Evolutionary conservation across 116 monocot genomes (phyloP), one percentile per base, ranked within the genome.

Genomic region (Iris pallida): DNA sequence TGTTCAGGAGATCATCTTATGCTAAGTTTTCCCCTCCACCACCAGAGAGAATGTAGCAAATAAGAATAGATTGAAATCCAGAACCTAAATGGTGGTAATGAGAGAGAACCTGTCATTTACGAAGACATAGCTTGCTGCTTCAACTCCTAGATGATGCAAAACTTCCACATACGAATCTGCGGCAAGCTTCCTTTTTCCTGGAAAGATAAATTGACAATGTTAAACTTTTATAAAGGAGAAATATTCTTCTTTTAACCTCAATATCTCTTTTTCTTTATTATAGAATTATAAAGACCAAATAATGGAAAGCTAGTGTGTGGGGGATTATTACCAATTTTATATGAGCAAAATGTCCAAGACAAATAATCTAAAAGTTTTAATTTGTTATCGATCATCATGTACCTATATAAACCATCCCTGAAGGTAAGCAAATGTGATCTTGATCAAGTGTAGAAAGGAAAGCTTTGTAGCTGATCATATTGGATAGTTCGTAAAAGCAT

Each of bases 401-500:
- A 97, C 97, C 97, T 97, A 74, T 9, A 77, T 4, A 75, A 52
- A 45, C 73, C 42, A 76, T 64, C 1, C 76, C 20, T 45, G 57
- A 51, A 61, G 4, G 56, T 59, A 20, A 44, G 4, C 15, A 18
- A 64, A 42, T 46, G 49, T 62, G 47, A 57, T 20, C 9, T 41
- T 52, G 64, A 53, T 56, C 57, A 62, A 61, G 44, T 43, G 47
- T 10, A 65, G 20, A 46, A 15, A 8, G 2, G 0, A 20, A 61
- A 7, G n/a, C 8, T 47, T 8, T n/a, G 16, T 14, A 46, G 69
- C 82, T 69, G 72, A 97, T 93, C 97, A 97, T 10, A 83, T 69
- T 61, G 97, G 97, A 78, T 97, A 97, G 61, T 97, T 97, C 66
- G 97, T 97, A 73, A 97, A 97, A 57, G 97, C 97, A 75, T 97